Base-by-base conservation (phyloP, 768 basidiomycete species). In the Lactifluus subvellereus region DNA sequence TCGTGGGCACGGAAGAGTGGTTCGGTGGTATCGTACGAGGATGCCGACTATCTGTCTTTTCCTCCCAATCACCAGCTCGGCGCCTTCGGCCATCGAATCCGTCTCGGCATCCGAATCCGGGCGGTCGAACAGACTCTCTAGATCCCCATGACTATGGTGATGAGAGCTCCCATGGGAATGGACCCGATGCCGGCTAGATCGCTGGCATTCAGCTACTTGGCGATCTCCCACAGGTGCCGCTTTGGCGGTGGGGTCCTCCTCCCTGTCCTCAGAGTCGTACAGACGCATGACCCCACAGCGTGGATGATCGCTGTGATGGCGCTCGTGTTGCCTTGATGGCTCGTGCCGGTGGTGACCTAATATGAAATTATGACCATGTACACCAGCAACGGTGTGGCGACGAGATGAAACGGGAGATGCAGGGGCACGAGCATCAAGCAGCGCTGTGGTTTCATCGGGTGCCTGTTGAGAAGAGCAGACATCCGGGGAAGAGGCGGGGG, bases 41-140 rank as follows among this genome's bases (percentile, higher is more conserved):
- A 91, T 86, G 3, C 89, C 86, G 54, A 93, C 80, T 48, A 93
- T 76, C 68, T 90, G 88, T 60, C 87, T 74, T 69, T 79, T 77
- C 59, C 84, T 77, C 8, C 84, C 83, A 9, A 85, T 70, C 47
- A 64, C 72, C 0, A 73, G 70, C 14, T 72, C 69, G 5, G 66
- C 67, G 45, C 69, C 71, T 57, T 54, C 56, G 27, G 57, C 11
- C 4, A 37, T 53, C 48, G 56, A 67, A 20, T 53, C 53, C 1
- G 51, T 33, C 35, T 60, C 64, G 11, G 37, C 37, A 9, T 62
- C 62, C 8, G 40, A 56, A 22, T 57, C 60, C 1, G 50, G 16
- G 5, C 32, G 22, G 27, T 56, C 64, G 8, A 62, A 63, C 7
- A 62, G 48, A n/a, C 16, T 47, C 6, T 68, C 67, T 16, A 65